Conservation (phyloP, 2,329 filamentous ascomycete species). For the Mollisiaceae sp. region DNA sequence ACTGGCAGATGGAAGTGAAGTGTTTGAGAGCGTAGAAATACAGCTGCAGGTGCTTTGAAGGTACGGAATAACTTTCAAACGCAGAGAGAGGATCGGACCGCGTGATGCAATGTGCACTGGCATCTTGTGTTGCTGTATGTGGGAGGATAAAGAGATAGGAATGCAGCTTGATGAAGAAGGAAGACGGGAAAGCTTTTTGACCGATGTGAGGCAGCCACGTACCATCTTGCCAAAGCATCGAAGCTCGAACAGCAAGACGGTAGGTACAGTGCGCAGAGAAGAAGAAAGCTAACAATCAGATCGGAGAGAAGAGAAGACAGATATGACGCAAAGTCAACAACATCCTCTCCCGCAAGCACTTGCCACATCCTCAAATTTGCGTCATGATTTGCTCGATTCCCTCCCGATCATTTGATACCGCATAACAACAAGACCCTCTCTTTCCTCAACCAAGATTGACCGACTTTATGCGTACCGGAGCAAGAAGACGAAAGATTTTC, state of each 20-base stretch:
- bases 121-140: not conserved
- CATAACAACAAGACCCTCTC: not conserved
- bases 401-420: not conserved
- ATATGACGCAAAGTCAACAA: not conserved
- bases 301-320: not conserved
- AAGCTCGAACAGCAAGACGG: not conserved
- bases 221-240: no score
- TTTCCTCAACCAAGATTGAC: not conserved
- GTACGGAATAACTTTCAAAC: not conserved
- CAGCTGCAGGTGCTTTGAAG: no score
- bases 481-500: not conserved
- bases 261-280: no score
- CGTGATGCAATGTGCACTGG: not conserved
- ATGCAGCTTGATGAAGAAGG: not conserved
- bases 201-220: not conserved
- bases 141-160: not conserved
- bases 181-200: not conserved
- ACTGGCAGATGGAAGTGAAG: not conserved
- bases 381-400: no score
- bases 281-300: not conserved
- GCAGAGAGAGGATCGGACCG: not conserved
- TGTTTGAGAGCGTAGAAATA: not conserved
- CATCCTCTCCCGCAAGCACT: not conserved
- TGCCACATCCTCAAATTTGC: not conserved
- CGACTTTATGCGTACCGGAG: conserved; percentile 3